Evolutionary conservation across 306 rosid species (phyloP).

Genomic region (Astragalus membranaceus): DNA sequence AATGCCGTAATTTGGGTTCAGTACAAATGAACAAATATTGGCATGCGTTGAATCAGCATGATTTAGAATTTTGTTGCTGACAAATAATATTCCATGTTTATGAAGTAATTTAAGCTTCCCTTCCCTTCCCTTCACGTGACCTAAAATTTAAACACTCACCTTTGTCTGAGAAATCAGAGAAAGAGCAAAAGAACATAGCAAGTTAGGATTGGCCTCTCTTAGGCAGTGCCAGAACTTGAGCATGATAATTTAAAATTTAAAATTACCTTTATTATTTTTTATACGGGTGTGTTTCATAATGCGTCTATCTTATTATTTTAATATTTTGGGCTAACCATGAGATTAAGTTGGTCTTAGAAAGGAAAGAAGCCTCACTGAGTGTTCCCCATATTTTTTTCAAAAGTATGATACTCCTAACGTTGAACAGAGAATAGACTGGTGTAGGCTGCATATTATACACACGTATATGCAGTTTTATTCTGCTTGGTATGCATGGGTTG

Average conservation of each 20-base stretch:
- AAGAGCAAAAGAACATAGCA: neutral
- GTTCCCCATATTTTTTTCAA: neutral
- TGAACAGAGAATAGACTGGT: neutral
- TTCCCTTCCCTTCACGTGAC: conserved; percentile 1
- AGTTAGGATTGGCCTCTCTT: neutral
- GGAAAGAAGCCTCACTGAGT: neutral
- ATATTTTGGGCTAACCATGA: neutral
- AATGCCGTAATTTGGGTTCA: neutral
- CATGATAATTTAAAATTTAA: neutral
- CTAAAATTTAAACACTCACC: neutral
- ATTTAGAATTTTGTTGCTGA: neutral
- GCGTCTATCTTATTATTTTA: neutral
- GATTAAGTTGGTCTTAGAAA: conserved; percentile 7
- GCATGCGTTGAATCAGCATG: neutral
- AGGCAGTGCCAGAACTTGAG: conserved; percentile 4
- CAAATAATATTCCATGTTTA: neutral
- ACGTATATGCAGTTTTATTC: neutral
- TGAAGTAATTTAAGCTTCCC: neutral
- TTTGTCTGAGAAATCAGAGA: neutral
- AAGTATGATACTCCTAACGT: neutral
- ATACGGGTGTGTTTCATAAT: neutral
- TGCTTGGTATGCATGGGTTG: conserved; percentile 13
- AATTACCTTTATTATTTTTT: neutral
- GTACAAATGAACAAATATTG: neutral
- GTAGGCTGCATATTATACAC: conserved; percentile 8